Base-by-base conservation (phyloP, 1,284 basidiomycete species). In the Tilletia horrida region DNA sequence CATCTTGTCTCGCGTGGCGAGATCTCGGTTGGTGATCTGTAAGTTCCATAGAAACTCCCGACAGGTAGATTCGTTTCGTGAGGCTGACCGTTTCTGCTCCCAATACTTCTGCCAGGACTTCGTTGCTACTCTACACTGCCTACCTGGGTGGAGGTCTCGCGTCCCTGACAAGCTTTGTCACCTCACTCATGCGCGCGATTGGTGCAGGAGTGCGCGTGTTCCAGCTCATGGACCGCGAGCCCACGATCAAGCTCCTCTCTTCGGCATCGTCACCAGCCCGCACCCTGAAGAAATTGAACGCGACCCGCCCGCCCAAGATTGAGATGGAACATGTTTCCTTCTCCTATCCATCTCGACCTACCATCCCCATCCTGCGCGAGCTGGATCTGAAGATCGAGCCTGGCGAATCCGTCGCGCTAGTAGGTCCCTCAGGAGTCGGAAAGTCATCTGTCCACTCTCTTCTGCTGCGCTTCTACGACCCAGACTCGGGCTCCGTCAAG, bases 141-240 rank as follows among this genome's bases (percentile, higher is more conserved):
- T 93, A 93, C 76, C 89, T 93, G 50, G 91, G 92, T 13, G 89
- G 87, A 4, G 82, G 82, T 1, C 73, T 84, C 61, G 79, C 83
- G 25, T 81, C 79, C 50, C 67, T 84, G 44, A 84, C 83, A 1
- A 81, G 75, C 55, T 84, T 84, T 76, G 84, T 84, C 62, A 83
- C 83, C 1, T 82, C 80, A 9, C 74, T 84, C 64, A 84, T 84
- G 84, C 81, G 90, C 69, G 93, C 91, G 52, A 88, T 98, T 62
- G 95, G 95, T 63, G 95, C 96, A 0, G 93, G 93, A 9, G 87
- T 88, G 0, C 89, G 96, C 27, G 90, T 97, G 7, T 98, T 98
- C 82, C 91, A 93, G 74, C 87, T 98, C 6, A 85, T 98, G 21
- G 93, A 95, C 68, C 81, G 83, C n/a, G 73, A 79, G 55, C 82